These are phyloP conservation scores for Stereocaulon alpinum DNA, from an alignment of 495 filamentous ascomycete genomes.

Conservation along the genomic window DNA sequence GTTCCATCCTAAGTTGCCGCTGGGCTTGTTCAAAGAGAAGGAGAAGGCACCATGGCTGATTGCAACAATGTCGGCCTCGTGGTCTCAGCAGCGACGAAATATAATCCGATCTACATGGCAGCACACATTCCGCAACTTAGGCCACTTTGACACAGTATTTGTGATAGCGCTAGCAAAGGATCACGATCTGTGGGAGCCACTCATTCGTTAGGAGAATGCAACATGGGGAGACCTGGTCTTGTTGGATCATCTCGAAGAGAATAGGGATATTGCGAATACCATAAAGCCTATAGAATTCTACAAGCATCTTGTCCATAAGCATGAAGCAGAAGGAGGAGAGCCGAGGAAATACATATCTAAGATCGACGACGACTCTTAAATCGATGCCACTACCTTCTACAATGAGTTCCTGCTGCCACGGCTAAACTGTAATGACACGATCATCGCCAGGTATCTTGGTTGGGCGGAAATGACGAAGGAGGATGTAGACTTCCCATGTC, in stretches of 20 bases:
- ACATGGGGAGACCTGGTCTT: conserved; percentile 13
- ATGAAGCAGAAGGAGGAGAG: neutral
- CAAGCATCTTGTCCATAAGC: neutral
- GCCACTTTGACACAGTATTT: conserved; percentile 5
- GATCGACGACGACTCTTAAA: conserved; percentile 12
- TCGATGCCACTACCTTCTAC: conserved; percentile 1
- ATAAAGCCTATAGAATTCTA: conserved; percentile 8
- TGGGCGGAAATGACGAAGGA: too few relatives aligned
- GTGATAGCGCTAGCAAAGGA: conserved; percentile 2
- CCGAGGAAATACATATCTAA: conserved; percentile 9
- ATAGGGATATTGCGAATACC: neutral
- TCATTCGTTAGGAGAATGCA: conserved; percentile 13
- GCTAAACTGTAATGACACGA: neutral
- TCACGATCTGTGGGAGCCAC: neutral
- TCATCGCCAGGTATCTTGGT: conserved; percentile 3
- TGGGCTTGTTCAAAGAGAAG: neutral
- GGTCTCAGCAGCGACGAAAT: conserved; percentile 5
- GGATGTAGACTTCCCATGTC: neutral
- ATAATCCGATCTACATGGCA: conserved; percentile 17
- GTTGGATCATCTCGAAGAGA: conserved; percentile 1
- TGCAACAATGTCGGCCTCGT: conserved; percentile 3
- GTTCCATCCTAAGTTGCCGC: neutral
- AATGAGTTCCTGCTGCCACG: conserved; percentile 4
- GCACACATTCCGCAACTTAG: neutral
- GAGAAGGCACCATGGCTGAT: conserved; percentile 12